Percentiles rank a stretch among this genome's conserved stretches.
phyloP scores from a whole-genome alignment of 352 stramenopile species.

The Phytopythium delawarense region DNA sequence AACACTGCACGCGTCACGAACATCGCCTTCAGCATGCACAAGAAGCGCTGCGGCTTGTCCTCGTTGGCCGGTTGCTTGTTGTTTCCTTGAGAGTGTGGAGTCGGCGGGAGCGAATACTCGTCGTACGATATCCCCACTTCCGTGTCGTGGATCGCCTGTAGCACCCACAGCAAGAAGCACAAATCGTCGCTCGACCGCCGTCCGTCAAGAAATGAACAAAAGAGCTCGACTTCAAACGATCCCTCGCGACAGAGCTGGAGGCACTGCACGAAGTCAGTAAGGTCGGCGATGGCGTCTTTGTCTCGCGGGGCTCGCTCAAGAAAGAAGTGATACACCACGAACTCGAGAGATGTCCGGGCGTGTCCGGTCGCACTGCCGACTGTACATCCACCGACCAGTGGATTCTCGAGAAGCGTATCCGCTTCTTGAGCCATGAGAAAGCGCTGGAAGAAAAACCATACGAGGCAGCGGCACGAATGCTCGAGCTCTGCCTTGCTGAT shows the following conservation, averaged over 20 bases:
- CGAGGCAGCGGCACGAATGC: conserved; percentile 13
- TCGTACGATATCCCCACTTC: conserved; percentile 50
- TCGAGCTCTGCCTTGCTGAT: conserved; percentile 13
- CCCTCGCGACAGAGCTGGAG: conserved; percentile 21
- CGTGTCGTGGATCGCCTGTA: conserved; percentile 41
- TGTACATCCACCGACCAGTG: conserved; percentile 13
- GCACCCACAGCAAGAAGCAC: conserved; percentile 50
- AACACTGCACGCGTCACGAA: conserved; percentile 51
- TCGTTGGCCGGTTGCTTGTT: background rate
- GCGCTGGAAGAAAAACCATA: conserved; percentile 54
- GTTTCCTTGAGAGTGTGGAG: background rate
- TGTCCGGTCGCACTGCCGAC: background rate
- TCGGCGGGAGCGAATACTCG: conserved; percentile 3
- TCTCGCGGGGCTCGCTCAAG: conserved; percentile 39
- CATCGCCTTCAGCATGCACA: conserved; percentile 51
- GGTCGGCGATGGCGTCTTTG: conserved; percentile 19
- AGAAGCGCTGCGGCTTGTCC: conserved; percentile 12
- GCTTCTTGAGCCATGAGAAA: conserved; percentile 53
- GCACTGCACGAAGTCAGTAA: conserved; percentile 36
- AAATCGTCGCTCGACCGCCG: conserved; percentile 31
- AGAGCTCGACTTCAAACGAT: conserved; percentile 37
- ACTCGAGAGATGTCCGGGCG: conserved; percentile 14
- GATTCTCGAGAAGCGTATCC: conserved; percentile 13
- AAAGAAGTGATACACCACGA: conserved; percentile 51
- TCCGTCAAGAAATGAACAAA: conserved; percentile 57